Evolutionary conservation across 441 rosid species (phyloP).

Genomic region (Cnidoscolus chayamansa): DNA sequence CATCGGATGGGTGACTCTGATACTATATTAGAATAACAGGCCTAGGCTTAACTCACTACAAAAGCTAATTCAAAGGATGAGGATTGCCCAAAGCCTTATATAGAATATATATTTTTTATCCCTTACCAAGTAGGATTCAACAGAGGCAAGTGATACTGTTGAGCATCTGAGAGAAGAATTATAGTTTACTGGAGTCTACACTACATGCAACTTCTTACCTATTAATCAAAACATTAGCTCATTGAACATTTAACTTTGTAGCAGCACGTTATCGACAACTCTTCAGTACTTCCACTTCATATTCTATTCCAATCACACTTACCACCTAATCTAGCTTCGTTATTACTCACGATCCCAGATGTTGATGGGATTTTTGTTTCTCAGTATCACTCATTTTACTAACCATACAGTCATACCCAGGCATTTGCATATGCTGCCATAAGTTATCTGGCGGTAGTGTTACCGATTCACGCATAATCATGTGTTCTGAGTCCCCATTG

Average conservation of each 20-base stretch:
- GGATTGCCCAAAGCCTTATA: no score
- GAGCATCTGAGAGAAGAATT: constrained; percentile 50
- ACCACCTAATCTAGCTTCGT: neutral
- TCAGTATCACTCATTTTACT: neutral
- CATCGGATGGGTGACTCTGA: no score
- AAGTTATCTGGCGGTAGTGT: neutral
- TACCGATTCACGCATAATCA: neutral
- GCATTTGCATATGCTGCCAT: neutral
- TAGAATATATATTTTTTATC: no score
- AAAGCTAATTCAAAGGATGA: no score
- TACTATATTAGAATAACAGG: no score
- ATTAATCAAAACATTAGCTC: neutral
- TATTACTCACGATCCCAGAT: neutral
- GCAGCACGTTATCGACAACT: neutral
- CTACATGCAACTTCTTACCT: neutral
- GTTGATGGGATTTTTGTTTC: neutral
- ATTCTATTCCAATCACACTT: neutral
- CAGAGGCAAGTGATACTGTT: constrained; percentile 20
- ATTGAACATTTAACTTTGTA: neutral
- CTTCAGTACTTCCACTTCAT: neutral
- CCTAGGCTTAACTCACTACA: no score
- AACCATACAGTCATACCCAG: neutral
- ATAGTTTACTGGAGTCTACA: constrained; percentile 23
- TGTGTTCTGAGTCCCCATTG: no score
- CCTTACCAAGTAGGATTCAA: no score